Evolutionary conservation across 352 stramenopile species (phyloP).

Genomic region (Blastocystis sp.): DNA sequence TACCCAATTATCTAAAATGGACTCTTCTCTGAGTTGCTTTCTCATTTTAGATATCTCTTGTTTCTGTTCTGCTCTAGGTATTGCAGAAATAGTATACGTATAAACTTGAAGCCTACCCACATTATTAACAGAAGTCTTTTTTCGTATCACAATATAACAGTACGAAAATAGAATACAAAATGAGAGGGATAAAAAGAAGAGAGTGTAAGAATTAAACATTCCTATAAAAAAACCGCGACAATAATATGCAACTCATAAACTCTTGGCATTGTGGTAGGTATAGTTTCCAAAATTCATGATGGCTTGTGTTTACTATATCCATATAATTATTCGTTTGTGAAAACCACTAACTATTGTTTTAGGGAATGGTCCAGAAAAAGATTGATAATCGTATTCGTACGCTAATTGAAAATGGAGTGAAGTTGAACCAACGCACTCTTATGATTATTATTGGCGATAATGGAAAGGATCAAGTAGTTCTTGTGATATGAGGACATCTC

Average conservation of each 20-base stretch:
- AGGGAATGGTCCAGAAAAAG: conserved; percentile 96
- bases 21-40: too few species aligned
- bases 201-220: neutral
- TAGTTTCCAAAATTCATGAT: neutral
- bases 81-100: too few species aligned
- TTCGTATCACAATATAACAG: too few species aligned
- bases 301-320: neutral
- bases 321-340: neutral
- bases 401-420: conserved; percentile 92
- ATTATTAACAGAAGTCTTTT: too few species aligned
- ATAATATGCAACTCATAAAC: neutral
- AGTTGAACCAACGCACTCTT: conserved; percentile 89
- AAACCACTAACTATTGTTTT: neutral
- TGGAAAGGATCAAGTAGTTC: conserved; percentile 89
- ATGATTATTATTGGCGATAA: conserved; percentile 96
- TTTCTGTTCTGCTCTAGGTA: too few species aligned
- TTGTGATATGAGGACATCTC: neutral
- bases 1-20: too few species aligned
- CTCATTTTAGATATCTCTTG: too few species aligned
- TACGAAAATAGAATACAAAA: neutral
- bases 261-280: neutral
- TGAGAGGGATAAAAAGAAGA: neutral
- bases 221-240: neutral
- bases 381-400: conserved; percentile 92
- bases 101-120: too few species aligned